Evolutionary conservation across 305 asterid species (phyloP).

Genomic region (Ruellia speciosa): DNA sequence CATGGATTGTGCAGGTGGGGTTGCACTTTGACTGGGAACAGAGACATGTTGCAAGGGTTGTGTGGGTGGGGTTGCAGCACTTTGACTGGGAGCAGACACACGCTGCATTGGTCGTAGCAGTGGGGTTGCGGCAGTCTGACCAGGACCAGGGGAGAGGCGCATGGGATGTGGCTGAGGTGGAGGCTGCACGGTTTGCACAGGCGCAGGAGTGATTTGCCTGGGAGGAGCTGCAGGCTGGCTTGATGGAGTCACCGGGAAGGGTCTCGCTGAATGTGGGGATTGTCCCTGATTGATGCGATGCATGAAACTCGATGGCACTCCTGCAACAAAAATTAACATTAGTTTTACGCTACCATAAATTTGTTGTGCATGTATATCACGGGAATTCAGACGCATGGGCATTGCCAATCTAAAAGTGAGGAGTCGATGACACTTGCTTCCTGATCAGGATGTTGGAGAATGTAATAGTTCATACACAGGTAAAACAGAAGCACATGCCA

Average conservation of each 20-base stretch:
- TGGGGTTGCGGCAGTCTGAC: constrained; percentile 21
- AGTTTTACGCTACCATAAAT: not conserved
- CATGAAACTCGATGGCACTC: constrained; percentile 18
- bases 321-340: constrained; percentile 27
- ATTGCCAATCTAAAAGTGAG: not conserved
- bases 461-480: no score
- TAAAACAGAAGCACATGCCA: no score
- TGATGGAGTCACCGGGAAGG: constrained; percentile 17
- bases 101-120: constrained; percentile 20
- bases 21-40: no score
- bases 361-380: not conserved
- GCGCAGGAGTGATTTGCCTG: constrained; percentile 17
- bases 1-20: no score
- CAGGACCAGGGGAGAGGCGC: constrained; percentile 18
- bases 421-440: not conserved
- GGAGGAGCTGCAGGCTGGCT: constrained; percentile 14
- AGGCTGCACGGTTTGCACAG: constrained; percentile 20
- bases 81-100: no score
- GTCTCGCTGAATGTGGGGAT: constrained; percentile 22
- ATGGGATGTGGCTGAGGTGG: constrained; percentile 20
- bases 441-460: no score
- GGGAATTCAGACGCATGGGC: not conserved
- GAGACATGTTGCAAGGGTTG: no score
- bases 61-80: no score
- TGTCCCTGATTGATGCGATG: constrained; percentile 27